Percentiles rank a stretch among this genome's conserved stretches.
Conservation (phyloP, 805 yeast species). For the Metschnikowia cubensis region DNA sequence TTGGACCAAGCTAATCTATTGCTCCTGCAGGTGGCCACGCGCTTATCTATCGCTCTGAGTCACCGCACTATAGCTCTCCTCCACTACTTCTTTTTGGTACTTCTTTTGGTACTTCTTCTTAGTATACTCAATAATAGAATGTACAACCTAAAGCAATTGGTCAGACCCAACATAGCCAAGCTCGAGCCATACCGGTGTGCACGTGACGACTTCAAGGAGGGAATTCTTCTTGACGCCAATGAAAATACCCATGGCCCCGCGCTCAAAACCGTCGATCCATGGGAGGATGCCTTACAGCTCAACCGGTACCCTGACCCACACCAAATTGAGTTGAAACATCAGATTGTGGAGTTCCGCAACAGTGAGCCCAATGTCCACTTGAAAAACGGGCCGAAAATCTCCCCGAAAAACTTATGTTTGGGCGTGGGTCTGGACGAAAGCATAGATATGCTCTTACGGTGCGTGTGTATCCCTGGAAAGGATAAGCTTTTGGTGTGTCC, state of each 20-base stretch:
- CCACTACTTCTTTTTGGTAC: not conserved
- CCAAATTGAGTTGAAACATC: slow-evolving; percentile 69
- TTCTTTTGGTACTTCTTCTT: not conserved
- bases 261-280: slow-evolving; percentile 38
- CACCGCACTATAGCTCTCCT: not conserved
- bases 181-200: slow-evolving; percentile 96
- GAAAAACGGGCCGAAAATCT: slow-evolving; percentile 25
- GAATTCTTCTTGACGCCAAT: slow-evolving; percentile 89
- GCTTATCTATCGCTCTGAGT: slow-evolving; percentile 4
- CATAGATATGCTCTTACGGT: slow-evolving; percentile 82
- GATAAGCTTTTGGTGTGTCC: slow-evolving; percentile 86
- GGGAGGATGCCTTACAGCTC: slow-evolving; percentile 53
- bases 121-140: not conserved
- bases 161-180: slow-evolving; percentile 78
- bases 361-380: slow-evolving; percentile 31
- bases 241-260: slow-evolving; percentile 95
- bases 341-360: slow-evolving; percentile 71
- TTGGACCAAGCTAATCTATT: not conserved
- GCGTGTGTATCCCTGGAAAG: slow-evolving; percentile 74
- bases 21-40: slow-evolving; percentile 3
- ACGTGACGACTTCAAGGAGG: slow-evolving; percentile 88
- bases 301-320: slow-evolving; percentile 98
- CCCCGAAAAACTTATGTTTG: slow-evolving; percentile 71
- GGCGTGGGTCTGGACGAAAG: slow-evolving; percentile 98
- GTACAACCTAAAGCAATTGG: slow-evolving; percentile 46